These are phyloP conservation scores for Oryza coarctata DNA, from an alignment of 176 grass and related monocot genomes.

Conservation along the genomic window DNA sequence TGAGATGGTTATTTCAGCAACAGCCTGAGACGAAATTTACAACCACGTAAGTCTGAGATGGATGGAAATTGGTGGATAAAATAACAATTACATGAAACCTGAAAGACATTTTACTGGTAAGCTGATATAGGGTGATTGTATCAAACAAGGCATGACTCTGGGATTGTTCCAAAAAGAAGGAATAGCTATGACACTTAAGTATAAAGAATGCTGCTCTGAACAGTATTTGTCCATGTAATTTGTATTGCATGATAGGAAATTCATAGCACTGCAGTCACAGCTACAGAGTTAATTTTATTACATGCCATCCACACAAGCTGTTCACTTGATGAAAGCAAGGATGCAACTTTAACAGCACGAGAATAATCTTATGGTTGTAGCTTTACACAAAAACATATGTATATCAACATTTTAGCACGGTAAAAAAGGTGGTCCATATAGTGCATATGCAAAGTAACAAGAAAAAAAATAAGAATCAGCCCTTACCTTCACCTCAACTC, in stretches of 20 bases:
- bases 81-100: background rate
- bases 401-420: constrained; percentile 14
- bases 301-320: background rate
- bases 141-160: constrained; percentile 8
- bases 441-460: constrained; percentile 25
- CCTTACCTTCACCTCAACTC: constrained; percentile 89
- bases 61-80: constrained; percentile 8
- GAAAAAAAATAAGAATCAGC: constrained; percentile 7
- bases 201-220: background rate
- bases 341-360: constrained; percentile 8
- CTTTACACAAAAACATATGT: constrained; percentile 18
- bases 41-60: constrained; percentile 6
- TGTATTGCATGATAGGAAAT: background rate
- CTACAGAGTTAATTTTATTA: constrained; percentile 20
- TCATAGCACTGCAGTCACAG: background rate
- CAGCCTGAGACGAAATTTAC: constrained; percentile 61
- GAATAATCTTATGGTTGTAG: background rate
- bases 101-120: background rate
- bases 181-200: background rate
- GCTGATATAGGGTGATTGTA: background rate
- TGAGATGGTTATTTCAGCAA: constrained; percentile 87
- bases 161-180: background rate
- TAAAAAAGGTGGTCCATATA: background rate
- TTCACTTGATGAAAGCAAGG: constrained; percentile 11
- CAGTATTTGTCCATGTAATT: constrained; percentile 16